Percentiles rank a stretch among this genome's conserved stretches.
These are phyloP conservation scores for Hyparrhenia diplandra DNA, from an alignment of 176 grass and related monocot genomes.

Conservation along the genomic window DNA sequence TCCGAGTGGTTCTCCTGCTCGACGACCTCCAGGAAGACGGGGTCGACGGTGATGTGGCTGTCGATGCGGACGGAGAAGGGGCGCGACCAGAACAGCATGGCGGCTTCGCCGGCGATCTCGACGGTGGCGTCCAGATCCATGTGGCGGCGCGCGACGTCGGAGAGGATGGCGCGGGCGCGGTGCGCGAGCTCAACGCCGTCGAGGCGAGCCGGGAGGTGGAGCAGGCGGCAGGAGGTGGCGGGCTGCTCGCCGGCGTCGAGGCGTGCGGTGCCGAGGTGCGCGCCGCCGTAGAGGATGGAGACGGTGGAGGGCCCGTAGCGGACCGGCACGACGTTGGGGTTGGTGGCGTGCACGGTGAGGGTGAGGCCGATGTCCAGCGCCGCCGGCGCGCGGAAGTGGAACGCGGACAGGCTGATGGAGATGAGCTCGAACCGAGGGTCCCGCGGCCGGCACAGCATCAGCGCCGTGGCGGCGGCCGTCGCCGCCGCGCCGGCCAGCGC, in stretches of 20 bases:
- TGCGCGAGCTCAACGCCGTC: conserved; percentile 58
- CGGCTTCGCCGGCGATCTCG: conserved; percentile 54
- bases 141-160: conserved; percentile 43
- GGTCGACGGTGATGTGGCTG: conserved; percentile 73
- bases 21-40: conserved; percentile 66
- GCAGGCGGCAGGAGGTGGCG: conserved; percentile 67
- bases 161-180: conserved; percentile 45
- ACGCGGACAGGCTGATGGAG: conserved; percentile 70
- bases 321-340: conserved; percentile 77
- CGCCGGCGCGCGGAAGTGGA: conserved; percentile 61
- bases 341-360: conserved; percentile 79
- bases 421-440: conserved; percentile 77
- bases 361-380: conserved; percentile 70
- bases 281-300: conserved; percentile 69
- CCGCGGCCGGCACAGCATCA: conserved; percentile 32
- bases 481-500: no score
- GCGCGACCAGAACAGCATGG: conserved; percentile 47
- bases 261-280: conserved; percentile 59
- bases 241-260: conserved; percentile 66
- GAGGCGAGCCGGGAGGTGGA: conserved; percentile 69
- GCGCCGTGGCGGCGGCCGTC: no score
- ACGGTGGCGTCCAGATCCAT: conserved; percentile 65
- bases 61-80: conserved; percentile 66
- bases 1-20: conserved; percentile 63
- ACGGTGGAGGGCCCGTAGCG: conserved; percentile 56